phyloP scores from a whole-genome alignment of 1,284 basidiomycete genomes.

The Tilletia caries region DNA sequence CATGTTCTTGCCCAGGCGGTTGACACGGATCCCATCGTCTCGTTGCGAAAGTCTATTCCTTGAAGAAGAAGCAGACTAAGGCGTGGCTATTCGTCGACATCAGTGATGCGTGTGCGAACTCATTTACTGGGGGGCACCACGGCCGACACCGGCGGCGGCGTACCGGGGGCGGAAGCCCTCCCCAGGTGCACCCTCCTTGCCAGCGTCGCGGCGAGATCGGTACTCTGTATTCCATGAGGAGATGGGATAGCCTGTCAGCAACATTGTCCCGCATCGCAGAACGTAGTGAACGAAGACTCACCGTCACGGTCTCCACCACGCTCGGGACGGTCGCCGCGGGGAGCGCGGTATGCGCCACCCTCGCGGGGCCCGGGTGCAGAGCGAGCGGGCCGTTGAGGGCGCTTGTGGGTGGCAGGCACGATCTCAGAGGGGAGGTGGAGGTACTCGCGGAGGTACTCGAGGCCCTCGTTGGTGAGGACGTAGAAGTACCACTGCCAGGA shows the following conservation, averaged over 20 bases:
- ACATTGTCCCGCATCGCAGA: neutral
- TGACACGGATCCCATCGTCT: neutral
- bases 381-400: slow-evolving; percentile 49
- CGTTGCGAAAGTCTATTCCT: too few species aligned
- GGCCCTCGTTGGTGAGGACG: slow-evolving; percentile 53
- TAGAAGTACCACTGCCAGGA: slow-evolving; percentile 58
- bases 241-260: neutral
- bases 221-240: neutral
- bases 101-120: neutral
- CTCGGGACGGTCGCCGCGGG: slow-evolving; percentile 41
- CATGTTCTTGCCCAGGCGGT: neutral
- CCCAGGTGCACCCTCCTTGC: slow-evolving; percentile 51
- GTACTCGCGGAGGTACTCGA: slow-evolving; percentile 54
- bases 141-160: slow-evolving; percentile 46
- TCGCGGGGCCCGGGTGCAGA: slow-evolving; percentile 32
- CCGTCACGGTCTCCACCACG: slow-evolving; percentile 48
- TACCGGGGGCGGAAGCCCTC: slow-evolving; percentile 53
- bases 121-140: slow-evolving; percentile 46
- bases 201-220: slow-evolving; percentile 35
- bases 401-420: slow-evolving; percentile 54
- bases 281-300: slow-evolving; percentile 26
- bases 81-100: neutral
- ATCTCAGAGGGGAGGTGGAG: slow-evolving; percentile 54
- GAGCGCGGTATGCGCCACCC: slow-evolving; percentile 43
- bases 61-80: too few species aligned